These are phyloP conservation scores for Ophiorrhiza pumila DNA, from an alignment of 257 asterid genomes.

Conservation along the genomic window DNA sequence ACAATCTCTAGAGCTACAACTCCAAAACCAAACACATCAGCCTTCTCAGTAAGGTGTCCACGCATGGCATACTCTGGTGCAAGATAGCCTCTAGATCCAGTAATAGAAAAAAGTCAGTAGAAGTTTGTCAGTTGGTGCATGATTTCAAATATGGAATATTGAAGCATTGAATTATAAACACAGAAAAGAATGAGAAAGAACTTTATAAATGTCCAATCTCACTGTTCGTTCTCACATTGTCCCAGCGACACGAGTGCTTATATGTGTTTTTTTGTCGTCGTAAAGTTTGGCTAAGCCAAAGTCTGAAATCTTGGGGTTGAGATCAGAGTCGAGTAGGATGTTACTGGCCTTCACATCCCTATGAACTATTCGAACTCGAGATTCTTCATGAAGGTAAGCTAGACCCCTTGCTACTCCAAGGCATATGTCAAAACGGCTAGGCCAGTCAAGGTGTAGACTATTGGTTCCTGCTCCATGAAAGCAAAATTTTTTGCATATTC, in stretches of 20 bases:
- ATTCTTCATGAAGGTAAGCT: conserved; percentile 76
- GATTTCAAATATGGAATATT: not conserved
- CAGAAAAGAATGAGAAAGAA: not conserved
- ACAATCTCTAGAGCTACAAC: conserved; percentile 26
- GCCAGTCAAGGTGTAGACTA: conserved; percentile 56
- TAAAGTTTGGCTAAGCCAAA: conserved; percentile 77
- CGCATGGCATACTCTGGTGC: conserved; percentile 25
- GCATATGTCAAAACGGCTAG: conserved; percentile 59
- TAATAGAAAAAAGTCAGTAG: not conserved
- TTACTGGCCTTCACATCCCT: conserved; percentile 83
- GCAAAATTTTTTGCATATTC: not conserved
- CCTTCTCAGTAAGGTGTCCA: conserved; percentile 29
- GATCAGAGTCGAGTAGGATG: conserved; percentile 63
- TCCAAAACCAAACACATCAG: conserved; percentile 27
- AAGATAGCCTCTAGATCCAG: conserved; percentile 24
- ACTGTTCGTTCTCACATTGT: conserved; percentile 53
- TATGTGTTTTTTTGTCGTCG: conserved; percentile 51
- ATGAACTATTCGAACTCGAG: conserved; percentile 62
- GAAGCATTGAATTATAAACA: not conserved
- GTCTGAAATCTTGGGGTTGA: conserved; percentile 68
- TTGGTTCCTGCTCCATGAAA: conserved; percentile 37
- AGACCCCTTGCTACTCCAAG: conserved; percentile 79
- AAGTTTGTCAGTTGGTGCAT: not conserved
- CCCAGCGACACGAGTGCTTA: conserved; percentile 88
- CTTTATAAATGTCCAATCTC: not conserved